Percentiles rank a stretch among this genome's conserved stretches.
phyloP scores from a whole-genome alignment of 768 basidiomycete genomes.

The Gloeophyllum trabeum region DNA sequence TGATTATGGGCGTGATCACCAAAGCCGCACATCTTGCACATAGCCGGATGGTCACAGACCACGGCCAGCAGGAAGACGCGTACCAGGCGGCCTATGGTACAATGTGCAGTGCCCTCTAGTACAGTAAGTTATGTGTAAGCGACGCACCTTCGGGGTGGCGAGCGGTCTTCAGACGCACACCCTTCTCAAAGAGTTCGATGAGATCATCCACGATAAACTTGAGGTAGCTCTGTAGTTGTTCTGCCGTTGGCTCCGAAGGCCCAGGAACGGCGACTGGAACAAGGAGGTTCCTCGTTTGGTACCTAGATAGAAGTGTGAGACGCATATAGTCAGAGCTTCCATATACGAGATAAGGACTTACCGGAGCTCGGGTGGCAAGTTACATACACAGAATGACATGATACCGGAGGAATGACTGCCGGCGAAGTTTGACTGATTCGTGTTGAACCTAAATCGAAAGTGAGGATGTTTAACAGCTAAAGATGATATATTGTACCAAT shows the following conservation, averaged over 20 bases:
- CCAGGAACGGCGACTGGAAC: conserved; percentile 14
- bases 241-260: conserved; percentile 15
- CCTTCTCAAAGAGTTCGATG: conserved; percentile 14
- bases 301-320: conserved; percentile 5
- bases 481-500: background rate
- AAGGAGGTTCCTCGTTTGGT: conserved; percentile 13
- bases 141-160: background rate
- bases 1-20: no score
- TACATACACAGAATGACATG: background rate
- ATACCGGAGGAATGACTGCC: background rate
- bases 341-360: background rate
- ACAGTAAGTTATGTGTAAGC: background rate
- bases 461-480: background rate
- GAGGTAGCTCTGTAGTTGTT: conserved; percentile 16
- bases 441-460: background rate
- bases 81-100: no score
- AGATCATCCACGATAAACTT: conserved; percentile 19
- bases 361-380: background rate
- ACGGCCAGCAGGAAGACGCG: no score
- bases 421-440: background rate
- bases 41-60: no score
- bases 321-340: background rate
- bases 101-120: no score
- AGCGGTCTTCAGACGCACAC: conserved; percentile 6
- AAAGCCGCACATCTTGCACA: no score